These are phyloP conservation scores for Sclerotiophoma versabilis DNA, from an alignment of 2,329 filamentous ascomycete genomes.

Conservation along the genomic window DNA sequence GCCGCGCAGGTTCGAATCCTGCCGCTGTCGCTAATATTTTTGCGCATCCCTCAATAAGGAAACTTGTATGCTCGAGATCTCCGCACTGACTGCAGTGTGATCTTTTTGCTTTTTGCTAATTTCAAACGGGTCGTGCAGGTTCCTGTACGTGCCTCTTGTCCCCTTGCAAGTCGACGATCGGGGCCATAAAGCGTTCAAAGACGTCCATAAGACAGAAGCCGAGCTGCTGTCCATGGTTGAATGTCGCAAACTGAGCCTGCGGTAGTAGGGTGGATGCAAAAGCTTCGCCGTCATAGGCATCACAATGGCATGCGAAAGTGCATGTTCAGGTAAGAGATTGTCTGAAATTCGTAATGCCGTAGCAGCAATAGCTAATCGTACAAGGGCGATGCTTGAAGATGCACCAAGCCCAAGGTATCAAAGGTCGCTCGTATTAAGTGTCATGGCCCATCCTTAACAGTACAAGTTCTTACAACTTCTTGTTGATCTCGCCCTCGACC, in stretches of 20 bases:
- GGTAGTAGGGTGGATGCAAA: too few relatives aligned
- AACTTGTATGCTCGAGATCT: too few relatives aligned
- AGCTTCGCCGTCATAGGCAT: background rate
- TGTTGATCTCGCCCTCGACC: constrained; percentile 54
- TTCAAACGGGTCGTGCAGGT: too few relatives aligned
- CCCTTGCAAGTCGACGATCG: too few relatives aligned
- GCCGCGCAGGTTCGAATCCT: constrained; percentile 33
- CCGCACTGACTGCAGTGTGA: too few relatives aligned
- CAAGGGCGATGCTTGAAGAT: constrained; percentile 4
- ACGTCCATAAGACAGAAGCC: too few relatives aligned
- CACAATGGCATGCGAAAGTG: background rate
- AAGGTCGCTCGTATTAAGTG: constrained; percentile 2
- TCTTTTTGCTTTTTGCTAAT: too few relatives aligned
- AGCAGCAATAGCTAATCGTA: constrained; percentile 16
- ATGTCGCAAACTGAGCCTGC: too few relatives aligned
- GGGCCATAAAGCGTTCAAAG: too few relatives aligned
- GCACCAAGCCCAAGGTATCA: constrained; percentile 13
- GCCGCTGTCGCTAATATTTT: constrained; percentile 17
- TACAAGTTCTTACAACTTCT: constrained; percentile 13
- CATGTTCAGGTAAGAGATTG: constrained; percentile 3
- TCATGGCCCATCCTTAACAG: background rate
- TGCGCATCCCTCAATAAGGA: too few relatives aligned
- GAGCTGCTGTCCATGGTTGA: too few relatives aligned
- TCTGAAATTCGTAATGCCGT: constrained; percentile 19
- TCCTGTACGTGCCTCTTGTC: too few relatives aligned